Percentiles rank a stretch among this genome's conserved stretches.
Conservation (phyloP, 441 rosid species). For the Pelargonium fulgidum region DNA sequence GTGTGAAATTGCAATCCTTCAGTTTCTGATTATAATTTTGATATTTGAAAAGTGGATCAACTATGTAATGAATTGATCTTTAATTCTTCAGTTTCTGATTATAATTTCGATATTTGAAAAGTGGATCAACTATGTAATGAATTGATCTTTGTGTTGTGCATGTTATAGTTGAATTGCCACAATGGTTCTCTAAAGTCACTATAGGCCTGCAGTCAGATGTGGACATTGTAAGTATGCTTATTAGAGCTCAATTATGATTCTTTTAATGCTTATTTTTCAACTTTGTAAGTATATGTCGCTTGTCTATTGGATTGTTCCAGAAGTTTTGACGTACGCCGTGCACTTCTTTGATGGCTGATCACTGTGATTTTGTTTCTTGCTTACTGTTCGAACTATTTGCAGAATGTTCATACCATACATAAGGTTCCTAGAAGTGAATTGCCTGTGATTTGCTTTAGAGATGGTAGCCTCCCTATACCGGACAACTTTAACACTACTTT, state of each 20-base stretch:
- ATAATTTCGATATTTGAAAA: background rate
- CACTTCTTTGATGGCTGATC: background rate
- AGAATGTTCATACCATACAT: background rate
- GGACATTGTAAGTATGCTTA: background rate
- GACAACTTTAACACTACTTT: slow-evolving; percentile 1
- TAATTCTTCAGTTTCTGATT: background rate
- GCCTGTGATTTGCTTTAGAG: slow-evolving; percentile 6
- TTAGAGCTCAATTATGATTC: background rate
- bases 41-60: background rate
- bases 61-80: background rate
- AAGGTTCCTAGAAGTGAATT: background rate
- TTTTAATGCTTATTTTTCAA: no score
- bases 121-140: background rate
- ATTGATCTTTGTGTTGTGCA: background rate
- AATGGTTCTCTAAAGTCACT: slow-evolving; percentile 4
- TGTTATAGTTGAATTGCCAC: slow-evolving; percentile 3
- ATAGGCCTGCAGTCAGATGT: background rate
- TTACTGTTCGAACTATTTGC: background rate
- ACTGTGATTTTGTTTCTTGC: background rate
- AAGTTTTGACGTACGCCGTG: no score
- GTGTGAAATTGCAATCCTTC: no score
- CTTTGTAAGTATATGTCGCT: no score
- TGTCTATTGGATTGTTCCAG: no score
- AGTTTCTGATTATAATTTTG: background rate
- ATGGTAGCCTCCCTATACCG: slow-evolving; percentile 6